phyloP scores from a whole-genome alignment of 306 rosid species.

The Vicia faba region DNA sequence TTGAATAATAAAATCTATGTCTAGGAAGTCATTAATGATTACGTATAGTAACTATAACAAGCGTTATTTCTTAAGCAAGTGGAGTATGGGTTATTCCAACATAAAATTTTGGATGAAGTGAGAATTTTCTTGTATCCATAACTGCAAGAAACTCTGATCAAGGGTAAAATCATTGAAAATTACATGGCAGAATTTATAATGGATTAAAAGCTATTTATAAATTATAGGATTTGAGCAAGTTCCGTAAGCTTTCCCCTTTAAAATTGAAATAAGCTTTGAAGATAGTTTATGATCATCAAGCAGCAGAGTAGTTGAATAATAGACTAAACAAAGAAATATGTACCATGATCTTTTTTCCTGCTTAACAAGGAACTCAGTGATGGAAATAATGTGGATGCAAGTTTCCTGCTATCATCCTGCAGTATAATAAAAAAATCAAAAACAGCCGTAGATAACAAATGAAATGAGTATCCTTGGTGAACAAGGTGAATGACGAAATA shows the following conservation, averaged over 20 bases:
- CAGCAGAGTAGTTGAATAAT: constrained; percentile 4
- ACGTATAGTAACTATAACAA: too few relatives aligned
- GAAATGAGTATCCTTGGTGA: background rate
- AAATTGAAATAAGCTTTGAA: background rate
- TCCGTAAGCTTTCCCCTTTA: constrained; percentile 2
- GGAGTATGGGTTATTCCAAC: too few relatives aligned
- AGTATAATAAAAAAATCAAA: constrained; percentile 35
- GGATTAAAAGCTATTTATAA: background rate
- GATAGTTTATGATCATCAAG: constrained; percentile 18
- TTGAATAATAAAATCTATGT: too few relatives aligned
- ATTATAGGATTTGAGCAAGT: constrained; percentile 7
- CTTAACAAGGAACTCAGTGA: constrained; percentile 57
- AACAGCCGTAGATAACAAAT: constrained; percentile 22
- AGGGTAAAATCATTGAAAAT: too few relatives aligned
- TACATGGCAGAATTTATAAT: too few relatives aligned
- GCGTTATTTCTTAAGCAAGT: too few relatives aligned
- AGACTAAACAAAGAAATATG: constrained; percentile 28
- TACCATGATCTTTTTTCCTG: constrained; percentile 94
- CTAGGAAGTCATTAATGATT: too few relatives aligned
- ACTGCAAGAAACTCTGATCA: too few relatives aligned
- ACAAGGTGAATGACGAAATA: constrained; percentile 12
- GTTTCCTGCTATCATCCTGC: constrained; percentile 87
- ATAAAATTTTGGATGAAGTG: too few relatives aligned
- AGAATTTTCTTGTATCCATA: too few relatives aligned
- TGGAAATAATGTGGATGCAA: constrained; percentile 82